These are phyloP conservation scores for Byssothecium circinans DNA, from an alignment of 2,329 filamentous ascomycete genomes.

Conservation along the genomic window DNA sequence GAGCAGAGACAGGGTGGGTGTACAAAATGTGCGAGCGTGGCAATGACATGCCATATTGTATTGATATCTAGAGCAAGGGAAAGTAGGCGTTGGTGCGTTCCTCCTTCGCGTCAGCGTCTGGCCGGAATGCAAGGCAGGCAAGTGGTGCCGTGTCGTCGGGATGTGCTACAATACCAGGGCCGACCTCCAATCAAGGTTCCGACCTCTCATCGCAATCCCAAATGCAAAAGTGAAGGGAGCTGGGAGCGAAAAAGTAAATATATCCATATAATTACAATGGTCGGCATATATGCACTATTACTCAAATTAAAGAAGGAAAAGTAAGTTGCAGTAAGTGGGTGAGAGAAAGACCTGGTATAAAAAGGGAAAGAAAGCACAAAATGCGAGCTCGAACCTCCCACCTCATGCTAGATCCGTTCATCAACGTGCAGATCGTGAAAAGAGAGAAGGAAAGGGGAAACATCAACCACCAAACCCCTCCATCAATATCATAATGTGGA, in stretches of 20 bases:
- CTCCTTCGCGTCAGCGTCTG: too few relatives aligned
- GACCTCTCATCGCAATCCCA: too few relatives aligned
- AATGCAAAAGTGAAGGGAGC: too few relatives aligned
- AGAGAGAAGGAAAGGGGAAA: not conserved
- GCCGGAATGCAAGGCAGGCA: not conserved
- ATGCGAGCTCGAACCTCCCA: not conserved
- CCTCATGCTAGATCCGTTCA: not conserved
- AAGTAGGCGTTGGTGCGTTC: too few relatives aligned
- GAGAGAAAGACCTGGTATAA: not conserved
- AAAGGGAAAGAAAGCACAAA: not conserved
- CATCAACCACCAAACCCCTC: not conserved
- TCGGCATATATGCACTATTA: not conserved
- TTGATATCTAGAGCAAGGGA: too few relatives aligned
- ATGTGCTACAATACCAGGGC: too few relatives aligned
- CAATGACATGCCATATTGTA: too few relatives aligned
- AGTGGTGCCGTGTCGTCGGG: not conserved
- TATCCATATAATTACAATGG: conserved; percentile 1
- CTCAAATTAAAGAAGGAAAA: not conserved
- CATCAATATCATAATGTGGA: not conserved
- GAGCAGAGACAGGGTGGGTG: too few relatives aligned
- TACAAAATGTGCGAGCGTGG: too few relatives aligned
- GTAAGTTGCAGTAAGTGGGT: not conserved
- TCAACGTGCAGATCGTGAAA: not conserved
- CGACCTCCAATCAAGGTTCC: too few relatives aligned
- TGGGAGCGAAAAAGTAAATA: not conserved